Evolutionary conservation across 2,329 filamentous ascomycete genomes (phyloP).

Genomic region (Fusarium foetens): DNA sequence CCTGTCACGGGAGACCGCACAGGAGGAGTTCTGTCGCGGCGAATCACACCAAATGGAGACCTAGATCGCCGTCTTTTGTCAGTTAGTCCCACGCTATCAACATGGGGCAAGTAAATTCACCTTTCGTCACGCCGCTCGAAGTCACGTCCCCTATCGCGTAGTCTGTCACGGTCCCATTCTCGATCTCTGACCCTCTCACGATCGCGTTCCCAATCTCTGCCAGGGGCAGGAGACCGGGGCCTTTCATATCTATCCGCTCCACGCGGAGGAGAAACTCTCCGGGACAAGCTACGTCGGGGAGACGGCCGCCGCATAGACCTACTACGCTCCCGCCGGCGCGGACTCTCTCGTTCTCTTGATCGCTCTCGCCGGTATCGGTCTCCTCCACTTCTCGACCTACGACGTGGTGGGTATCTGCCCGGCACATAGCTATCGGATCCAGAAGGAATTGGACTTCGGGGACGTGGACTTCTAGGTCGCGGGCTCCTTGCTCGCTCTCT

Average conservation of each 20-base stretch:
- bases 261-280: constrained; percentile 50
- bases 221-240: constrained; percentile 52
- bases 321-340: constrained; percentile 51
- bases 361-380: constrained; percentile 56
- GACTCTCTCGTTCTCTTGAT: constrained; percentile 54
- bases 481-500: constrained; percentile 49
- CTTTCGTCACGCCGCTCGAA: constrained; percentile 57
- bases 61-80: constrained; percentile 62
- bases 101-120: constrained; percentile 36
- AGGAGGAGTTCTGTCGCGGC: constrained; percentile 50
- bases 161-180: constrained; percentile 46
- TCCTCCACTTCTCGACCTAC: constrained; percentile 55
- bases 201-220: constrained; percentile 51
- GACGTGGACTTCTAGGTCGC: constrained; percentile 54
- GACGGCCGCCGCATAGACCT: constrained; percentile 53
- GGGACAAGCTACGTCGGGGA: constrained; percentile 52
- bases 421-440: constrained; percentile 60
- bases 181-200: constrained; percentile 46
- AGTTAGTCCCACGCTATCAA: constrained; percentile 29
- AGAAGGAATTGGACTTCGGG: constrained; percentile 51
- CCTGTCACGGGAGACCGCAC: constrained; percentile 44
- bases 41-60: constrained; percentile 58
- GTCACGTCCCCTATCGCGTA: constrained; percentile 49
- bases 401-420: constrained; percentile 55
- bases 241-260: constrained; percentile 53